These are phyloP conservation scores for Fusarium sp. DNA, from an alignment of 2,329 filamentous ascomycete genomes.

Conservation along the genomic window DNA sequence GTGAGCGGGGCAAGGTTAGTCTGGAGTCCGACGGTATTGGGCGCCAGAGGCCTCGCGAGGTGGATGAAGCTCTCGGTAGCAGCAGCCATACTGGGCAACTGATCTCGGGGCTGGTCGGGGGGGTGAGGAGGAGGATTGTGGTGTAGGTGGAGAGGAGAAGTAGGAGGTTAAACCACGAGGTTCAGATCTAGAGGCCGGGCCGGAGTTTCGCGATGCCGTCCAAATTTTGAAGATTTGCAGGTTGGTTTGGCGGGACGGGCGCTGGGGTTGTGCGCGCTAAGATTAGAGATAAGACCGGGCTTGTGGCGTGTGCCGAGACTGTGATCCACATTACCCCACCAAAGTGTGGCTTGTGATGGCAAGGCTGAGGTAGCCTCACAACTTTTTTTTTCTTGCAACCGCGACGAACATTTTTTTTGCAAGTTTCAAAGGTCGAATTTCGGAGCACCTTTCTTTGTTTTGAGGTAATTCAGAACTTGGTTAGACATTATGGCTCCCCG, in stretches of 20 bases:
- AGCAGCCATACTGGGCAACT: conserved; percentile 75
- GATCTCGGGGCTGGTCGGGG: background rate
- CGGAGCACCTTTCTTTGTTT: background rate
- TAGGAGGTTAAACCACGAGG: conserved; percentile 39
- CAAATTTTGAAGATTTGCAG: conserved; percentile 55
- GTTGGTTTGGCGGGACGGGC: conserved; percentile 49
- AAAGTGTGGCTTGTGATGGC: conserved; percentile 48
- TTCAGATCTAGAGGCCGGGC: conserved; percentile 24
- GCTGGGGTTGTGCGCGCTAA: conserved; percentile 63
- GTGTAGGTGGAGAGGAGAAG: conserved; percentile 32
- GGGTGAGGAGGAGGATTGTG: background rate
- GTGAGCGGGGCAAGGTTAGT: conserved; percentile 89
- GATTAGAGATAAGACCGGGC: conserved; percentile 50
- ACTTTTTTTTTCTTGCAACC: conserved; percentile 45
- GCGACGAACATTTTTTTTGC: background rate
- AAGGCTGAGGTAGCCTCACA: conserved; percentile 49
- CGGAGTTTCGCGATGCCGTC: conserved; percentile 46
- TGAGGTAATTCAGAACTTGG: background rate
- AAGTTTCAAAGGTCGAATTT: background rate
- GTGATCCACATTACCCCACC: conserved; percentile 44
- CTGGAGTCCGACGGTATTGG: conserved; percentile 78
- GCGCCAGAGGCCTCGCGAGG: conserved; percentile 89
- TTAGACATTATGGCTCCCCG: conserved; percentile 49
- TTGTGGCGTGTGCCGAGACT: conserved; percentile 42
- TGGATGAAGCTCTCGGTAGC: conserved; percentile 88